These are phyloP conservation scores for Heimioporus punctisporus DNA, from an alignment of 1,284 basidiomycete genomes.

Conservation along the genomic window DNA sequence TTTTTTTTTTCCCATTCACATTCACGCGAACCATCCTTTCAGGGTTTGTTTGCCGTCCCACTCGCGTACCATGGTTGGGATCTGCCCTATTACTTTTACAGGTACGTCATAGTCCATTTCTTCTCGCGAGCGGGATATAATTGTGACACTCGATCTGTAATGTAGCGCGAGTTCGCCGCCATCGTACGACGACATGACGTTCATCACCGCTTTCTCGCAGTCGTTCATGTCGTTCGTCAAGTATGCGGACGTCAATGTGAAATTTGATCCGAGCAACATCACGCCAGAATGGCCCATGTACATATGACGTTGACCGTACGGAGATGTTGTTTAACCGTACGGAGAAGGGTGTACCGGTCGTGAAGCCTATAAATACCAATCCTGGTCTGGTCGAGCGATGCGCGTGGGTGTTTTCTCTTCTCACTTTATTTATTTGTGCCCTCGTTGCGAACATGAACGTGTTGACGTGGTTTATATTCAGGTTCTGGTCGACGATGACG, in stretches of 20 bases:
- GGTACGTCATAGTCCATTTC: not conserved
- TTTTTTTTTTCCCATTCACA: too few relatives aligned
- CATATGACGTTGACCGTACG: not conserved
- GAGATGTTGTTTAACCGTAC: slow-evolving; percentile 34
- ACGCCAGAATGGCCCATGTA: slow-evolving; percentile 26
- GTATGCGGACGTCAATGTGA: slow-evolving; percentile 19
- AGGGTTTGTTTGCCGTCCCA: slow-evolving; percentile 26
- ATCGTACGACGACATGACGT: slow-evolving; percentile 18
- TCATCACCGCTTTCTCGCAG: slow-evolving; percentile 26
- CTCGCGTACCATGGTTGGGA: slow-evolving; percentile 16
- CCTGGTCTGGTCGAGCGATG: slow-evolving; percentile 17
- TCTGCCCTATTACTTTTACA: slow-evolving; percentile 12
- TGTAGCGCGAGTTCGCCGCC: slow-evolving; percentile 1
- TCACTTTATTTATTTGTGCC: not conserved
- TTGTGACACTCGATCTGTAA: too few relatives aligned
- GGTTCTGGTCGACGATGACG: too few relatives aligned
- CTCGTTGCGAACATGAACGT: too few relatives aligned
- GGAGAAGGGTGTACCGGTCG: slow-evolving; percentile 5
- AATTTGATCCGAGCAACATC: slow-evolving; percentile 20
- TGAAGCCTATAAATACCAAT: slow-evolving; percentile 20
- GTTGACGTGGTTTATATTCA: too few relatives aligned
- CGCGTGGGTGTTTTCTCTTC: slow-evolving; percentile 17
- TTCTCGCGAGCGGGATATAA: not conserved
- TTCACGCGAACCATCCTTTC: too few relatives aligned
- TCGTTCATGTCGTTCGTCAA: slow-evolving; percentile 24